Conservation (phyloP, 805 yeast genomes). For the Starmerella apicola region DNA sequence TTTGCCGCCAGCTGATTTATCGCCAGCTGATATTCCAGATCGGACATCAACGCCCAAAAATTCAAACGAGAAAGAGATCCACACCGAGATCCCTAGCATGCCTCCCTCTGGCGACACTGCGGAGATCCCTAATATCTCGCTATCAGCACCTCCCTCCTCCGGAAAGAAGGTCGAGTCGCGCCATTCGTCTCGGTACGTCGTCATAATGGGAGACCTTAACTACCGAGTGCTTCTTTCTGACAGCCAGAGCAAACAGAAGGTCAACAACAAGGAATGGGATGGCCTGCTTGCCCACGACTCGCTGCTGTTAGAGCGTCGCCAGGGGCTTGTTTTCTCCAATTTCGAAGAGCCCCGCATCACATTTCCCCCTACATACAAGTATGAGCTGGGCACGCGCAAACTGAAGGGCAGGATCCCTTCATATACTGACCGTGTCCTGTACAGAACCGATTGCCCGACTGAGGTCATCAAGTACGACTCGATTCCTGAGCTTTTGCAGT, state of each 20-base stretch:
- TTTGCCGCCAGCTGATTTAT: too few relatives aligned
- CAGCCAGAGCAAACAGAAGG: constrained; percentile 25
- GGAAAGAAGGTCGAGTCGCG: background rate
- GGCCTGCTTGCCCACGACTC: constrained; percentile 36
- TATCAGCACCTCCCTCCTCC: too few relatives aligned
- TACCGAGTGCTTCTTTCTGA: constrained; percentile 38
- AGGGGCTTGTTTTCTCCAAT: constrained; percentile 31
- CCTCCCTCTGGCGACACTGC: background rate
- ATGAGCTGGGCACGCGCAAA: constrained; percentile 23
- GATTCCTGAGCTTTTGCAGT: constrained; percentile 25
- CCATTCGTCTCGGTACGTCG: constrained; percentile 13
- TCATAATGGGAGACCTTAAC: constrained; percentile 45
- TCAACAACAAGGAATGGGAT: constrained; percentile 25
- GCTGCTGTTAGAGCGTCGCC: constrained; percentile 28
- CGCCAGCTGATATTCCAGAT: too few relatives aligned
- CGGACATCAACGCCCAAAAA: too few relatives aligned
- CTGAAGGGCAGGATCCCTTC: constrained; percentile 37
- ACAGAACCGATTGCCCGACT: constrained; percentile 23
- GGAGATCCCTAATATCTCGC: too few relatives aligned
- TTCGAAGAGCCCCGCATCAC: constrained; percentile 37
- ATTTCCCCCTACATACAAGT: constrained; percentile 47
- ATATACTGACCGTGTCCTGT: constrained; percentile 47
- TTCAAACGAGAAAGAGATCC: too few relatives aligned
- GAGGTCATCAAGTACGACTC: constrained; percentile 20
- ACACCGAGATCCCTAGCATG: too few relatives aligned